phyloP scores from a whole-genome alignment of 768 basidiomycete genomes.

The Rhodosporidiobolus odoratus region DNA sequence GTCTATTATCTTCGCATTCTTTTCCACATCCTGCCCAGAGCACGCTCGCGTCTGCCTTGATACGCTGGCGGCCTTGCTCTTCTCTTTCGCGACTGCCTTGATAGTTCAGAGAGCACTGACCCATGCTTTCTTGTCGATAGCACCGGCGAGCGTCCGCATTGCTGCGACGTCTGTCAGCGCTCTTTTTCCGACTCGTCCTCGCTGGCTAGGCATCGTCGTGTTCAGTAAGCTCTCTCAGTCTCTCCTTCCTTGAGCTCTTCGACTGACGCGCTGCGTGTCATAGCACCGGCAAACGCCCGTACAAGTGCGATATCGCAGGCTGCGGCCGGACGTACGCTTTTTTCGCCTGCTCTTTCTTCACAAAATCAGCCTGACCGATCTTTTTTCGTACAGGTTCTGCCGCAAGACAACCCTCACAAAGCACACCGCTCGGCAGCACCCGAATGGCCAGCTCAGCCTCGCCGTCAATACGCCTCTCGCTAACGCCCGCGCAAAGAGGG shows the following conservation, averaged over 20 bases:
- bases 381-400: constrained; percentile 42
- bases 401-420: constrained; percentile 49
- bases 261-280: no score
- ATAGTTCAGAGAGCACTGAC: neutral
- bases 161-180: constrained; percentile 46
- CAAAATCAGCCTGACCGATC: no score
- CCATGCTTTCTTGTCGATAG: constrained; percentile 26
- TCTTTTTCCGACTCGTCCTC: neutral
- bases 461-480: neutral
- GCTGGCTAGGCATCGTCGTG: neutral
- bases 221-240: neutral
- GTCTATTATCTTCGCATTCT: no score
- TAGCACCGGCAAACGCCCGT: constrained; percentile 47
- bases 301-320: constrained; percentile 42
- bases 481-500: neutral
- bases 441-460: constrained; percentile 10
- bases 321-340: constrained; percentile 44
- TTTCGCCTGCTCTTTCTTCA: neutral
- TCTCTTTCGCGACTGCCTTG: neutral
- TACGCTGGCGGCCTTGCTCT: no score
- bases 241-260: neutral
- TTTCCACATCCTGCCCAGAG: no score
- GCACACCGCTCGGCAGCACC: constrained; percentile 47
- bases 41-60: no score
- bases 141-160: constrained; percentile 48